These are phyloP conservation scores for Ogataea pilisensis DNA, from an alignment of 805 yeast species.

Conservation along the genomic window DNA sequence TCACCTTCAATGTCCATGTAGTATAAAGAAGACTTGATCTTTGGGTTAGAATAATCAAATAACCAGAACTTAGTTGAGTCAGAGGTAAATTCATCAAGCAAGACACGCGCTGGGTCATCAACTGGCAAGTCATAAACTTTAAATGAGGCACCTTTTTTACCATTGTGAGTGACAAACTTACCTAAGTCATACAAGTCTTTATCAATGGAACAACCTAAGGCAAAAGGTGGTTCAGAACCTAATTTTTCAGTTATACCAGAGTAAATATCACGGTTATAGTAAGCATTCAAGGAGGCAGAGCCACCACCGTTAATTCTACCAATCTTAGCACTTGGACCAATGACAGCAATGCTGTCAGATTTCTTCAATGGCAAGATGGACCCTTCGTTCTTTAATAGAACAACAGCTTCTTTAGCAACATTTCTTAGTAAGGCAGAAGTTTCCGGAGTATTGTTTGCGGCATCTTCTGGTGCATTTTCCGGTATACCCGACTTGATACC, in stretches of 20 bases:
- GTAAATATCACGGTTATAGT: conserved; percentile 7
- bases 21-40: conserved; percentile 25
- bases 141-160: conserved; percentile 21
- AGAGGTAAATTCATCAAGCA: conserved; percentile 21
- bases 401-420: conserved; percentile 49
- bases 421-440: conserved; percentile 40
- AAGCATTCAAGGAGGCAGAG: conserved; percentile 40
- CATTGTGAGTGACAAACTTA: conserved; percentile 1
- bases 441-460: conserved; percentile 42
- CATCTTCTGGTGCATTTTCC: conserved; percentile 34
- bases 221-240: conserved; percentile 22
- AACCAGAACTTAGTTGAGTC: conserved; percentile 7
- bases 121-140: conserved; percentile 23
- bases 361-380: conserved; percentile 43
- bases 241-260: conserved; percentile 12
- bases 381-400: conserved; percentile 51
- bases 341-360: conserved; percentile 40
- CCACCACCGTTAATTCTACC: conserved; percentile 57
- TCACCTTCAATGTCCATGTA: conserved; percentile 43
- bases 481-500: conserved; percentile 40
- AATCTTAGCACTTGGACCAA: conserved; percentile 54
- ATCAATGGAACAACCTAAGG: conserved; percentile 30
- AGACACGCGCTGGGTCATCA: conserved; percentile 13
- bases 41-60: conserved; percentile 27
- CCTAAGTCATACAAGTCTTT: conserved; percentile 7